phyloP scores from a whole-genome alignment of 371 early-diverging fungal genomes.

The Haplosporangium sp. region DNA sequence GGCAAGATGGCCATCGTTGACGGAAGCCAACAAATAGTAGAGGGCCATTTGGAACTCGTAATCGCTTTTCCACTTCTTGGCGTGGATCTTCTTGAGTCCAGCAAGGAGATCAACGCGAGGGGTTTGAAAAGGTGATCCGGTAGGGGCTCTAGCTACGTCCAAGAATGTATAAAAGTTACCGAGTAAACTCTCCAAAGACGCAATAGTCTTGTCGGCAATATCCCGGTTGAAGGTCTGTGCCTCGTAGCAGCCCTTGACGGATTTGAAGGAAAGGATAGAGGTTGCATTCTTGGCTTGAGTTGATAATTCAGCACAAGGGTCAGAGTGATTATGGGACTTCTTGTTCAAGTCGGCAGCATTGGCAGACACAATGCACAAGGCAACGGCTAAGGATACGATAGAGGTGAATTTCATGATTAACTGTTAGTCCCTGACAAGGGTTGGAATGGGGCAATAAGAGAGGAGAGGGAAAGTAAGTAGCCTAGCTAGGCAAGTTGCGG shows the following conservation, averaged over 20 bases:
- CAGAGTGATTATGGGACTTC: neutral
- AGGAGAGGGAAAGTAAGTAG: neutral
- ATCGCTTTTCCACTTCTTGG: constrained; percentile 44
- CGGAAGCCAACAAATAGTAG: constrained; percentile 23
- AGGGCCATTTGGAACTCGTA: constrained; percentile 49
- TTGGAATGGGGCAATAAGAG: constrained; percentile 27
- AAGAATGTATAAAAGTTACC: constrained; percentile 48
- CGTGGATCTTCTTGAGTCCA: constrained; percentile 28
- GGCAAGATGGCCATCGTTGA: constrained; percentile 48
- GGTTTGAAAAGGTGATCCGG: constrained; percentile 26
- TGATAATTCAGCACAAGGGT: constrained; percentile 28
- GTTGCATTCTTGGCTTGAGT: constrained; percentile 19
- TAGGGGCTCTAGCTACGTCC: constrained; percentile 30
- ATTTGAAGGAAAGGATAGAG: constrained; percentile 20
- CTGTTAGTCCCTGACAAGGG: constrained; percentile 37
- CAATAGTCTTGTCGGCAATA: constrained; percentile 33
- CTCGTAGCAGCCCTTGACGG: constrained; percentile 29
- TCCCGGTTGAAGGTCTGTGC: constrained; percentile 28
- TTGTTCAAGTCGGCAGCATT: neutral
- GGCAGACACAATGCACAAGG: constrained; percentile 56
- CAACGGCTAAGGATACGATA: constrained; percentile 52
- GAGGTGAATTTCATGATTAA: constrained; percentile 46
- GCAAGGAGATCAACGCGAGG: constrained; percentile 30
- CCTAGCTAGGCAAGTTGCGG: neutral
- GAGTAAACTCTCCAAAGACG: constrained; percentile 21